phyloP scores from a whole-genome alignment of 352 stramenopile species.

The Phytophthora lateralis region DNA sequence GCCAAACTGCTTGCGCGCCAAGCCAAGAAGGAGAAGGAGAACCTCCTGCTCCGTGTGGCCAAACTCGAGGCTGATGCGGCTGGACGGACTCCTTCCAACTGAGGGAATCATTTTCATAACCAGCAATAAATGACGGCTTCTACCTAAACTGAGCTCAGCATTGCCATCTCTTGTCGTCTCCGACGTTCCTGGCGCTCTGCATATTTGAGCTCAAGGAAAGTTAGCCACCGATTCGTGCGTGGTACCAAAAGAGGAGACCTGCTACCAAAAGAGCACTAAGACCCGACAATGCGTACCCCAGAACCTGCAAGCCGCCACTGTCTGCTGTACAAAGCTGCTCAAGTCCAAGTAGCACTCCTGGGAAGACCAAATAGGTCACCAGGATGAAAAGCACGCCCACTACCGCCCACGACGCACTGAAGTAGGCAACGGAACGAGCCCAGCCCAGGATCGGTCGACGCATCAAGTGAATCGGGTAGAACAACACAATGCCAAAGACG shows the following conservation, averaged over 20 bases:
- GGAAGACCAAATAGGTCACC: constrained; percentile 45
- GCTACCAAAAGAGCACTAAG: constrained; percentile 12
- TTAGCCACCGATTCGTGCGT: constrained; percentile 31
- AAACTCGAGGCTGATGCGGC: constrained; percentile 42
- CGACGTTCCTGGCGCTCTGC: constrained; percentile 34
- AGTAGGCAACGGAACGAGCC: constrained; percentile 67
- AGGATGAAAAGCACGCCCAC: constrained; percentile 51
- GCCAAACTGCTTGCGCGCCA: constrained; percentile 70
- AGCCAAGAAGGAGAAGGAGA: constrained; percentile 77
- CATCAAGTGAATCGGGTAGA: constrained; percentile 90
- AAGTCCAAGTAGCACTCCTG: constrained; percentile 44
- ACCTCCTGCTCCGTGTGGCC: constrained; percentile 45
- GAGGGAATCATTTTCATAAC: not conserved
- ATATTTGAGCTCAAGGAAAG: constrained; percentile 48
- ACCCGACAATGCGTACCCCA: constrained; percentile 38
- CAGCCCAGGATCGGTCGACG: constrained; percentile 71
- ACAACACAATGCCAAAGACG: constrained; percentile 87
- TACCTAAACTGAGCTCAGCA: constrained; percentile 6
- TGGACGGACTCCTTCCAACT: constrained; percentile 1
- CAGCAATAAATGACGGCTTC: constrained; percentile 11
- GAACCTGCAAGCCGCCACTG: constrained; percentile 4
- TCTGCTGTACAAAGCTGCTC: constrained; percentile 54
- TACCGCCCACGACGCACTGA: constrained; percentile 58
- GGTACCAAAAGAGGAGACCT: constrained; percentile 41
- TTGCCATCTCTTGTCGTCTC: constrained; percentile 24